A percentile compares a stretch with the other conserved stretches of the same genome.
These are phyloP conservation scores for Pythium sp. DNA, from an alignment of 352 stramenopile genomes.

Conservation along the genomic window DNA sequence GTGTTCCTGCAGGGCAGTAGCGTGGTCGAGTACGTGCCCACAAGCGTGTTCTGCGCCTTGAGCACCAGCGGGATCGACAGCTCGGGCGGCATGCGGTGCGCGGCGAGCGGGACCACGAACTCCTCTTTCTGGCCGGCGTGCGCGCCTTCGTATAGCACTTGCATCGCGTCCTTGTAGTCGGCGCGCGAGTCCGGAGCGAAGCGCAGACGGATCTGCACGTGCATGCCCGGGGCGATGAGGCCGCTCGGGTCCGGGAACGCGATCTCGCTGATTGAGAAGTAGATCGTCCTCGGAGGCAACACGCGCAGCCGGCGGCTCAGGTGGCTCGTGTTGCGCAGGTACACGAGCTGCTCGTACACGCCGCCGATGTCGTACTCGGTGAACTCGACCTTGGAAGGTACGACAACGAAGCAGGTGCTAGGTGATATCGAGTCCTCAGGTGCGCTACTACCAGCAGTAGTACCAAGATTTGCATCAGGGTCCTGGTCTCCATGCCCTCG, in stretches of 20 bases:
- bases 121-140: slow-evolving; percentile 15
- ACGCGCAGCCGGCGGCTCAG: slow-evolving; percentile 59
- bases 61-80: slow-evolving; percentile 66
- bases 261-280: slow-evolving; percentile 59
- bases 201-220: slow-evolving; percentile 50
- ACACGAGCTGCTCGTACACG: slow-evolving; percentile 74
- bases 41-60: slow-evolving; percentile 53
- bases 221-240: slow-evolving; percentile 69
- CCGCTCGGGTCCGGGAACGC: slow-evolving; percentile 52
- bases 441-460: background rate
- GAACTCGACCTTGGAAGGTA: slow-evolving; percentile 59
- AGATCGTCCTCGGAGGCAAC: slow-evolving; percentile 57
- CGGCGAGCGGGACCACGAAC: slow-evolving; percentile 45
- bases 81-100: slow-evolving; percentile 49
- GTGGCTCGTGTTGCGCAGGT: slow-evolving; percentile 55
- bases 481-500: background rate
- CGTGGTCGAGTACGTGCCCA: slow-evolving; percentile 50
- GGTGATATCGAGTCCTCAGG: background rate
- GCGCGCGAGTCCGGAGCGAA: slow-evolving; percentile 73
- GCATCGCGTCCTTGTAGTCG: slow-evolving; percentile 68
- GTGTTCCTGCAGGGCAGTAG: slow-evolving; percentile 53
- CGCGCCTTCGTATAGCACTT: slow-evolving; percentile 48
- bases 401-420: slow-evolving; percentile 38
- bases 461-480: background rate
- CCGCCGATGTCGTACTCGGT: slow-evolving; percentile 67